Base-by-base conservation (phyloP, 176 grass and related monocot genomes). In the Triticum dicoccoides region DNA sequence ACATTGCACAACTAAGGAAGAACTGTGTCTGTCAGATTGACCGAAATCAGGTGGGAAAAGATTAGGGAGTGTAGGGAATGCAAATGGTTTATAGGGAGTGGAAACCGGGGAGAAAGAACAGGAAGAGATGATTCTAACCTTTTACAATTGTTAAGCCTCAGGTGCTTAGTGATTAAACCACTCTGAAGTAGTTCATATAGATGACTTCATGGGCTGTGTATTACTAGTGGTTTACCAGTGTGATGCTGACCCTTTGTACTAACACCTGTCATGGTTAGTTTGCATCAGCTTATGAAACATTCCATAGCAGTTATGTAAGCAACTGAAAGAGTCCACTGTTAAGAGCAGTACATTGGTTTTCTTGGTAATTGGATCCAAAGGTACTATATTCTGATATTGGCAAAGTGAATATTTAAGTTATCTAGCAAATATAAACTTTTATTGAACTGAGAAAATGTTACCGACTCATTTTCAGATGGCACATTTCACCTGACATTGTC, bases 401-500 rank as follows among this genome's bases (percentile, higher is more conserved):
- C 33, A 65, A 58, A 62, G 78, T 41, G 5, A 81, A 74, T 33
- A 23, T 52, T 32, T 51, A 39, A 51, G 61, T 77, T 69, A 47
- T 80, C n/a, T 82, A 25, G 37, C 41, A 29, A 84, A 88, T 71
- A 69, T 25, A 45, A 79, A n/a, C 27, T 79, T 71, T 6, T 25
- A 51, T 44, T 72, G 56, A 73, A 17, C 39, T 41, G 29, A 34
- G 49, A 54, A 86, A 67, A 65, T 61, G 65, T 61, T 66, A 75
- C 23, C 14, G 23, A 51, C 45, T 54, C 27, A 69, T 79, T 72
- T 89, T 12, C 44, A 69, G 39, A 68, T 37, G 34, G 56, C 34
- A 23, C 39, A 78, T 35, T 75, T 81, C 37, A 71, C 37, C 71
- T 82, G 77, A 78, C 70, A 68, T 78, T 71, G 11, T 82, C 52